Conservation (phyloP, 2,329 filamentous ascomycete species). For the Fusarium sp. region DNA sequence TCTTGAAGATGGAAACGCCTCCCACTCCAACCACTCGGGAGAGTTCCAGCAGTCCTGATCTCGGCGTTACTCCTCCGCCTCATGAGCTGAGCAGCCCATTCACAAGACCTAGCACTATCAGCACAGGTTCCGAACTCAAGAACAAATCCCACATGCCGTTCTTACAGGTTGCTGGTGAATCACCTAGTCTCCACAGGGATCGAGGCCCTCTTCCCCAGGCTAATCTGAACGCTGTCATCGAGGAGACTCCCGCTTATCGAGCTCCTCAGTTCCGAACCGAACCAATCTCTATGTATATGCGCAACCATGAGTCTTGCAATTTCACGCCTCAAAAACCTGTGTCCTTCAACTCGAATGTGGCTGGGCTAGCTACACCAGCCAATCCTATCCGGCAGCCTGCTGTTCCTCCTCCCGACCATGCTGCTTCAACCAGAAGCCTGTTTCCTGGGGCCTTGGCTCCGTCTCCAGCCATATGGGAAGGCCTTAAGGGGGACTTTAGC, state of each 20-base stretch:
- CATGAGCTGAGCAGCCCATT: constrained; percentile 21
- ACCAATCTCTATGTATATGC: neutral
- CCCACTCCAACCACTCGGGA: constrained; percentile 11
- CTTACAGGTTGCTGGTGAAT: neutral
- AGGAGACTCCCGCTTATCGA: neutral
- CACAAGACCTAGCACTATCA: constrained; percentile 15
- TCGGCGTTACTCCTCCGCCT: constrained; percentile 7
- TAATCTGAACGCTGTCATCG: neutral
- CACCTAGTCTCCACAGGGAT: neutral
- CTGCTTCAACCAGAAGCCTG: neutral
- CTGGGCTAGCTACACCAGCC: neutral
- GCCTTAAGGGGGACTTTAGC: constrained; percentile 6
- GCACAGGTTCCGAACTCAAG: neutral
- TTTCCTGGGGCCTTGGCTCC: constrained; percentile 10
- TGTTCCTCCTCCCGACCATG: neutral
- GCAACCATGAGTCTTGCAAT: neutral
- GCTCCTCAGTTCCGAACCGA: neutral
- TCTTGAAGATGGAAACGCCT: constrained; percentile 3
- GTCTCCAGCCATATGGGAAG: constrained; percentile 22
- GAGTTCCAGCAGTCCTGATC: constrained; percentile 23
- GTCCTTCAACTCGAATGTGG: neutral
- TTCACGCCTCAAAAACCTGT: neutral
- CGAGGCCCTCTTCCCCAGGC: neutral
- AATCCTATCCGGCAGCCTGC: constrained; percentile 13
- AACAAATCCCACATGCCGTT: neutral